A percentile compares a stretch with the other conserved stretches of the same genome.
phyloP scores from a whole-genome alignment of 306 rosid genomes.

The Mimosa pudica region DNA sequence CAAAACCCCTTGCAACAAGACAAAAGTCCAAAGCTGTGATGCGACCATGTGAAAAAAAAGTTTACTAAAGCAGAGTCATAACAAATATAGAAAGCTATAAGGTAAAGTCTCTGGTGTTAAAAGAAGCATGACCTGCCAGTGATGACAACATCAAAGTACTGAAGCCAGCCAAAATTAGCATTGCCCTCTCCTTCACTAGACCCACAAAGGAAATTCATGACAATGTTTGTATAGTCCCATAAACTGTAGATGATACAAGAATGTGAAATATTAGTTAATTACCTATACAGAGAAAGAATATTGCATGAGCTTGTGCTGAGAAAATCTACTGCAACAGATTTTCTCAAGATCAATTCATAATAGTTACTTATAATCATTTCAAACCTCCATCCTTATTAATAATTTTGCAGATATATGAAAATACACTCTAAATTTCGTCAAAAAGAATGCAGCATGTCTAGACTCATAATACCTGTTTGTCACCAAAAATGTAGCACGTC shows the following conservation, averaged over 20 bases:
- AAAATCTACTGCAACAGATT: constrained; percentile 8
- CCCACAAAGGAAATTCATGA: constrained; percentile 89
- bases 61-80: constrained; percentile 34
- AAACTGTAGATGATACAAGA: constrained; percentile 60
- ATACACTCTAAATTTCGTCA: constrained; percentile 29
- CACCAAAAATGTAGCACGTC: constrained; percentile 93
- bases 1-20: constrained; percentile 28
- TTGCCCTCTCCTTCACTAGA: constrained; percentile 48
- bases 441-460: constrained; percentile 86
- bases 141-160: constrained; percentile 86
- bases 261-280: constrained; percentile 18
- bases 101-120: background rate
- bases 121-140: constrained; percentile 76
- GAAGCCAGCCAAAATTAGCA: constrained; percentile 85
- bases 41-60: background rate
- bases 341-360: constrained; percentile 9
- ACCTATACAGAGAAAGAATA: constrained; percentile 1
- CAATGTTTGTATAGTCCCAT: constrained; percentile 96
- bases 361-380: constrained; percentile 2
- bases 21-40: constrained; percentile 12
- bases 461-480: constrained; percentile 77
- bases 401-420: constrained; percentile 4
- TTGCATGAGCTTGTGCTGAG: background rate
- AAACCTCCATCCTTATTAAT: background rate
- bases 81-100: constrained; percentile 19